A percentile compares a stretch with the other conserved stretches of the same genome.
Conservation (phyloP, 306 rosid species). For the Trifolium repens region DNA sequence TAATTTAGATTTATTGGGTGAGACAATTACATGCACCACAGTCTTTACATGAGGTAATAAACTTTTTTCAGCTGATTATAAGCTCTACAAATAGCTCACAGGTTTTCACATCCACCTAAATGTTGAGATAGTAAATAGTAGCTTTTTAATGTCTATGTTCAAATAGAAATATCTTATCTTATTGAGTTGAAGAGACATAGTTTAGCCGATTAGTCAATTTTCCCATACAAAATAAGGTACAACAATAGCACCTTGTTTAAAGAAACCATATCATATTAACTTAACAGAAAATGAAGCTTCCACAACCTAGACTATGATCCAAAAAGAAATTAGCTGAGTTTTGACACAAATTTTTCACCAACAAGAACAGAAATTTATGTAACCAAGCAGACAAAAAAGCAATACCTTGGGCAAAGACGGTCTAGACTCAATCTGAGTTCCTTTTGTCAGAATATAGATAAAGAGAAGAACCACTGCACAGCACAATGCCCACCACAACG, state of each 20-base stretch:
- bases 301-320: constrained; percentile 13
- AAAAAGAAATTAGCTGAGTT: neutral
- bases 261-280: constrained; percentile 27
- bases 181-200: neutral
- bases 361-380: constrained; percentile 1
- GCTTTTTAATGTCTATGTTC: neutral
- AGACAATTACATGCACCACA: neutral
- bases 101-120: neutral
- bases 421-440: constrained; percentile 75
- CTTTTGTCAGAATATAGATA: constrained; percentile 70
- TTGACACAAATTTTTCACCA: constrained; percentile 18
- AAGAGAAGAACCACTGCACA: constrained; percentile 72
- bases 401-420: constrained; percentile 68
- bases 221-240: constrained; percentile 24
- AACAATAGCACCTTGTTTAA: constrained; percentile 24
- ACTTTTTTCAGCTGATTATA: neutral
- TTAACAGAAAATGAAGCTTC: constrained; percentile 4
- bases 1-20: neutral
- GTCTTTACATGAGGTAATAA: neutral
- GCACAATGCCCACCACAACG: constrained; percentile 74
- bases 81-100: neutral
- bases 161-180: neutral
- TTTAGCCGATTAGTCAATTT: neutral
- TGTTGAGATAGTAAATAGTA: neutral
- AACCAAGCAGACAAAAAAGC: constrained; percentile 11